Percentiles rank a stretch among this genome's conserved stretches.
Conservation (phyloP, 306 rosid species). For the Oemleria cerasiformis region DNA sequence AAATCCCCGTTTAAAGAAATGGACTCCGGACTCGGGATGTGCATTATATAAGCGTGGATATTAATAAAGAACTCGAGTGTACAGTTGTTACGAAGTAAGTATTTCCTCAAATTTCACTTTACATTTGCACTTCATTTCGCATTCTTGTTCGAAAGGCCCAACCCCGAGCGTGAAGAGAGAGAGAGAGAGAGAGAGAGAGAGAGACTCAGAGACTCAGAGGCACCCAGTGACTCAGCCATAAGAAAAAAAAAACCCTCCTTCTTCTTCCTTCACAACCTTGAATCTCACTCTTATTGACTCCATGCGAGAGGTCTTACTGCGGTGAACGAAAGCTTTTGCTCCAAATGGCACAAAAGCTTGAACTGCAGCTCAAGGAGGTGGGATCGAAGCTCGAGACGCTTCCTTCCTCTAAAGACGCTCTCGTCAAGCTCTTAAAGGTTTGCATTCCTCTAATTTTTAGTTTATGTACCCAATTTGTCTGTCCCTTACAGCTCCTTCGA, state of each 20-base stretch:
- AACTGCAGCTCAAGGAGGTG: conserved; percentile 82
- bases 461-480: conserved; percentile 6
- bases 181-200: conserved; percentile 10
- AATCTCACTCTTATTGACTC: conserved; percentile 16
- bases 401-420: conserved; percentile 79
- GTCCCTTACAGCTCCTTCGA: neutral
- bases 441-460: conserved; percentile 26
- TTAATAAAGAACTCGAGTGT: neutral
- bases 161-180: conserved; percentile 10
- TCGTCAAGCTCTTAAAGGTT: conserved; percentile 86
- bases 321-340: conserved; percentile 35
- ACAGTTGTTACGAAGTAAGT: neutral
- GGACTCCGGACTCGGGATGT: neutral
- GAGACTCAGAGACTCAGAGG: neutral
- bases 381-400: conserved; percentile 84
- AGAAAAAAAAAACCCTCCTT: no score
- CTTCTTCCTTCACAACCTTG: conserved; percentile 8
- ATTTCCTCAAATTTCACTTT: conserved; percentile 16
- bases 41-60: neutral
- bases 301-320: conserved; percentile 43
- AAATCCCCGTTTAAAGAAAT: neutral
- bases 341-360: conserved; percentile 61
- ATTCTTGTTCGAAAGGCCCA: conserved; percentile 41
- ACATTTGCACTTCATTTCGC: conserved; percentile 33
- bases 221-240: neutral